These are phyloP conservation scores for Scedosporium boydii DNA, from an alignment of 2,329 filamentous ascomycete species.

Conservation along the genomic window DNA sequence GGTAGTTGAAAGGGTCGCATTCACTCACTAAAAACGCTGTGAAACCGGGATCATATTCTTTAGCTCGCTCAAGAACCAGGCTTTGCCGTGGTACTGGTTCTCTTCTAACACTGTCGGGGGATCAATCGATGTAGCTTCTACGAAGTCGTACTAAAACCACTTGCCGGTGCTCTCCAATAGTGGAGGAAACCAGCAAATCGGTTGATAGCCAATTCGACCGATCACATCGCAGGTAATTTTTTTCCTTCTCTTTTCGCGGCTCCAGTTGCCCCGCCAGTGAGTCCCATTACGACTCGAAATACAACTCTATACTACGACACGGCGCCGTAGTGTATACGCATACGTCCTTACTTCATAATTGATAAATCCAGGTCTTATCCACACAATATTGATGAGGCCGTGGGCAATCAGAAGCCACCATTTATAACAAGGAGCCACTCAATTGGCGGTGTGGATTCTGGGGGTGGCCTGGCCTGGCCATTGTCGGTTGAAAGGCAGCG, in stretches of 20 bases:
- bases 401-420: not conserved
- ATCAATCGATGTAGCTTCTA: too few relatives aligned
- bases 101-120: not conserved
- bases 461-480: not conserved
- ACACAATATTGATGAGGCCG: not conserved
- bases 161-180: too few relatives aligned
- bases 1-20: not conserved
- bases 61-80: not conserved
- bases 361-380: not conserved
- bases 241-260: not conserved
- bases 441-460: not conserved
- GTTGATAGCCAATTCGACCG: not conserved
- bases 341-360: not conserved
- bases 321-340: not conserved
- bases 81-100: not conserved
- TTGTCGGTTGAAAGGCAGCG: not conserved
- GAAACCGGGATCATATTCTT: not conserved
- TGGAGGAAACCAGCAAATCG: not conserved
- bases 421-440: not conserved
- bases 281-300: too few relatives aligned
- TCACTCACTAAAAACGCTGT: not conserved
- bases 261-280: too few relatives aligned
- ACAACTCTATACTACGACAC: not conserved
- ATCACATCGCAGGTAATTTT: not conserved
- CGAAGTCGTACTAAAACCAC: too few relatives aligned